Conservation (phyloP, 345 rosid species). For the Melaleuca alternifolia region DNA sequence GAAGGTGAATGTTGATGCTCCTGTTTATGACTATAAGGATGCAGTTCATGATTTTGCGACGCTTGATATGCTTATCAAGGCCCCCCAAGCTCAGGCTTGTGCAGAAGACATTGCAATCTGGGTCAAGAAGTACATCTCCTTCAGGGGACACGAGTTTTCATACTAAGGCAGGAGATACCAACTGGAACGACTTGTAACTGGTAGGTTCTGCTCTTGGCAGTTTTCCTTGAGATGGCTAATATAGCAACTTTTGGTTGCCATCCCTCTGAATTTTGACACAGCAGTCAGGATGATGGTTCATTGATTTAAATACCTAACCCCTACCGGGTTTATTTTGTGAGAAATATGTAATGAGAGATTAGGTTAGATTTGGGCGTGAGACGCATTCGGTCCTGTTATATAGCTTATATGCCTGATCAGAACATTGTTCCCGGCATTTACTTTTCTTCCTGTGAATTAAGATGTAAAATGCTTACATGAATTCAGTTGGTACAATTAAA, state of each 20-base stretch:
- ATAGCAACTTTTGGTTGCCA: slow-evolving; percentile 1
- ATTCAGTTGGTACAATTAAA: neutral
- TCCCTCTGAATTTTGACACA: neutral
- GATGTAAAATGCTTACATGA: neutral
- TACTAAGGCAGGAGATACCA: slow-evolving; percentile 24
- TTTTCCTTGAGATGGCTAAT: neutral
- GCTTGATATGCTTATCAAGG: slow-evolving; percentile 78
- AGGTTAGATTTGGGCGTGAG: neutral
- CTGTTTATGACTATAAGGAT: slow-evolving; percentile 85
- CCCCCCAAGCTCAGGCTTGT: slow-evolving; percentile 89
- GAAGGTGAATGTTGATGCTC: slow-evolving; percentile 82
- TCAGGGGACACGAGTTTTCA: slow-evolving; percentile 85
- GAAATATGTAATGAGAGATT: neutral
- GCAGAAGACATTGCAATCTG: slow-evolving; percentile 87
- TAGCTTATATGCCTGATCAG: neutral
- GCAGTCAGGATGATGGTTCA: neutral
- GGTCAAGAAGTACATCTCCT: slow-evolving; percentile 84
- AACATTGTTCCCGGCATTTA: neutral
- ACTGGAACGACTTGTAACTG: neutral
- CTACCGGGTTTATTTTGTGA: neutral
- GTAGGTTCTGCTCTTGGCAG: neutral
- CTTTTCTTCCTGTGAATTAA: neutral
- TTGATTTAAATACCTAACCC: neutral
- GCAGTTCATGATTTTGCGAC: slow-evolving; percentile 96
- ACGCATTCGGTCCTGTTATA: neutral